These are phyloP conservation scores for Sapria himalayana DNA, from an alignment of 345 rosid genomes.

Conservation along the genomic window DNA sequence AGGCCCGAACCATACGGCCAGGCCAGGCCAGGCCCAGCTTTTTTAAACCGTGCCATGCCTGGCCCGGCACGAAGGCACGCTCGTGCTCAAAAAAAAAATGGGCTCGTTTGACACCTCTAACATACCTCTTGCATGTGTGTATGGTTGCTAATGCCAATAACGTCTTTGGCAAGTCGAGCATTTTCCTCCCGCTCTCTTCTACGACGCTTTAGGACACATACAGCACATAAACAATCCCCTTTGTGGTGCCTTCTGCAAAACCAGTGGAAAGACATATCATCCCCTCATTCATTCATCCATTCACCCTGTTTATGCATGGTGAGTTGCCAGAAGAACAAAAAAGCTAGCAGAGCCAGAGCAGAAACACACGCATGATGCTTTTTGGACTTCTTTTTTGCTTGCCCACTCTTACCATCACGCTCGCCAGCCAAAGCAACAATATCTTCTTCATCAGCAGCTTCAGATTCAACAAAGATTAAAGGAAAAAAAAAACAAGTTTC, in stretches of 20 bases:
- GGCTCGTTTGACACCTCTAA: background rate
- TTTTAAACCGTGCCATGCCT: too few relatives aligned
- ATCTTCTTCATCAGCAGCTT: constrained; percentile 9
- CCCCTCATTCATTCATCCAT: background rate
- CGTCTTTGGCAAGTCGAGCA: constrained; percentile 36
- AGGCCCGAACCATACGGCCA: too few relatives aligned
- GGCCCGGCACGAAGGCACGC: background rate
- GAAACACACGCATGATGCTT: constrained; percentile 69
- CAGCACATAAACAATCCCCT: constrained; percentile 83
- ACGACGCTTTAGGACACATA: constrained; percentile 72
- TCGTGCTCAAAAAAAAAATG: background rate
- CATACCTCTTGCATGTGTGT: constrained; percentile 39
- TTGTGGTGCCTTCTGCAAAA: constrained; percentile 74
- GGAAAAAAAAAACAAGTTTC: too few relatives aligned
- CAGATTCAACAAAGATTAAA: too few relatives aligned
- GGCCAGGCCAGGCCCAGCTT: too few relatives aligned
- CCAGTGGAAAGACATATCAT: constrained; percentile 2
- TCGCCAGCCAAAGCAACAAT: constrained; percentile 9
- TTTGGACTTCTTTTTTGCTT: constrained; percentile 38
- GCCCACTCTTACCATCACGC: constrained; percentile 24
- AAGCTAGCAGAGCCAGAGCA: constrained; percentile 1
- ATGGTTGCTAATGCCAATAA: constrained; percentile 15
- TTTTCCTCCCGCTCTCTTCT: constrained; percentile 76
- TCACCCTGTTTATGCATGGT: background rate
- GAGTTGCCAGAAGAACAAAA: background rate